These are phyloP conservation scores for Neofusicoccum sp. DNA, from an alignment of 2,329 filamentous ascomycete species.

Conservation along the genomic window DNA sequence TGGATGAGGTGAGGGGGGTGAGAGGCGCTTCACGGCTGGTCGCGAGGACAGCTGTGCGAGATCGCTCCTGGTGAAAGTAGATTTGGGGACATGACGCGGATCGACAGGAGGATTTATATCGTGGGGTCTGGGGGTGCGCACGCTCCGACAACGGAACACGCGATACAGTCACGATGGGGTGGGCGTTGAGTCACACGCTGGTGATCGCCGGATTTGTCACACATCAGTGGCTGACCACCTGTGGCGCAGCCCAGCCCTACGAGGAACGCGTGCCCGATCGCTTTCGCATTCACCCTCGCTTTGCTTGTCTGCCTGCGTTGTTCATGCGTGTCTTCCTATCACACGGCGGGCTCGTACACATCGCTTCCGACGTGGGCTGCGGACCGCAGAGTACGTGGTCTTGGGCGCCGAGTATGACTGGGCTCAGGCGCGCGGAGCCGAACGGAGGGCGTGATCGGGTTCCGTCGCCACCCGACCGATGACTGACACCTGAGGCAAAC, in stretches of 20 bases:
- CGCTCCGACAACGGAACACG: conserved; percentile 9
- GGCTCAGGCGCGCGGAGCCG: background rate
- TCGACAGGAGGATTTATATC: background rate
- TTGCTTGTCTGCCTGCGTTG: background rate
- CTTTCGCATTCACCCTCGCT: background rate
- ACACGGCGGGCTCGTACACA: background rate
- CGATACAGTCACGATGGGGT: conserved; percentile 7
- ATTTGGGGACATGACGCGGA: background rate
- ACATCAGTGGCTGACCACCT: conserved; percentile 1
- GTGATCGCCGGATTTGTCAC: conserved; percentile 10
- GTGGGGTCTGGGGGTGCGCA: conserved; percentile 1
- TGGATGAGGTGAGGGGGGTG: background rate
- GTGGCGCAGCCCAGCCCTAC: conserved; percentile 1
- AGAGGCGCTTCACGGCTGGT: background rate
- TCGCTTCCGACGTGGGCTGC: background rate
- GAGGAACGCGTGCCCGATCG: background rate
- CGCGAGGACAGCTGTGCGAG: background rate
- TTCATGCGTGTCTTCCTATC: background rate
- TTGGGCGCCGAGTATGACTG: conserved; percentile 3
- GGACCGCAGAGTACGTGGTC: background rate
- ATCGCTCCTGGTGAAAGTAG: background rate
- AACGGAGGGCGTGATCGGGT: background rate
- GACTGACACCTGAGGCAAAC: conserved; percentile 1
- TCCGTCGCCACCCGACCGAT: conserved; percentile 11
- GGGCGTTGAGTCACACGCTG: conserved; percentile 6